A percentile compares a stretch with the other conserved stretches of the same genome.
phyloP scores from a whole-genome alignment of 805 yeast species.

The Diddensiella caesifluorescens region DNA sequence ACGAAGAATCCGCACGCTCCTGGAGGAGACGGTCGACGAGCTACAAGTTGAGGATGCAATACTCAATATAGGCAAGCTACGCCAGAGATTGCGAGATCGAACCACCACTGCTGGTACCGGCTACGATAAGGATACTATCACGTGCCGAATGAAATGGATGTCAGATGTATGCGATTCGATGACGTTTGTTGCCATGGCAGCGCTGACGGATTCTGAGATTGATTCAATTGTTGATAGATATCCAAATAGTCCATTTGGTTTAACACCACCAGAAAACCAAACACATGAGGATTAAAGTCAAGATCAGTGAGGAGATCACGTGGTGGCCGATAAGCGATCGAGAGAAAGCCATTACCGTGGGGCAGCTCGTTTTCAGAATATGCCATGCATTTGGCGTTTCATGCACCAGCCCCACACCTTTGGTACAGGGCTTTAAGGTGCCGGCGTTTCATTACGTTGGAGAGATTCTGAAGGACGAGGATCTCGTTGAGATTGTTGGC shows the following conservation, averaged over 20 bases:
- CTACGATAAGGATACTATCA: constrained; percentile 35
- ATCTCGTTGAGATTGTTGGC: constrained; percentile 2
- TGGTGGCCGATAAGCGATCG: constrained; percentile 1
- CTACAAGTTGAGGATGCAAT: constrained; percentile 50
- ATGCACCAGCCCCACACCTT: background rate
- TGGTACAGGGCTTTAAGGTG: background rate
- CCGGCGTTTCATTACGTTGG: constrained; percentile 1
- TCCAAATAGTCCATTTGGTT: constrained; percentile 12
- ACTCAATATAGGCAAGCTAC: constrained; percentile 51
- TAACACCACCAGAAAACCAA: background rate
- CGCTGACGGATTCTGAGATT: constrained; percentile 27
- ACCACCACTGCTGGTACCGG: constrained; percentile 42
- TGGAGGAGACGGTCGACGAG: constrained; percentile 40
- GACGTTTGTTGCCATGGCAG: constrained; percentile 56
- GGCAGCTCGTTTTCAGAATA: background rate
- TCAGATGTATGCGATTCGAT: constrained; percentile 57
- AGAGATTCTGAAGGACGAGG: constrained; percentile 1
- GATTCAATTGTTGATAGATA: constrained; percentile 36
- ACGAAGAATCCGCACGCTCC: constrained; percentile 51
- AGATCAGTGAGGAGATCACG: background rate
- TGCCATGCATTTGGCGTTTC: background rate
- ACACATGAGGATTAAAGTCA: constrained; percentile 5
- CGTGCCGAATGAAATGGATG: constrained; percentile 67
- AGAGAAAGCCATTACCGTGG: background rate
- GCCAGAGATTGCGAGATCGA: constrained; percentile 44